phyloP scores from a whole-genome alignment of 306 rosid genomes.

The Quercus glauca region DNA sequence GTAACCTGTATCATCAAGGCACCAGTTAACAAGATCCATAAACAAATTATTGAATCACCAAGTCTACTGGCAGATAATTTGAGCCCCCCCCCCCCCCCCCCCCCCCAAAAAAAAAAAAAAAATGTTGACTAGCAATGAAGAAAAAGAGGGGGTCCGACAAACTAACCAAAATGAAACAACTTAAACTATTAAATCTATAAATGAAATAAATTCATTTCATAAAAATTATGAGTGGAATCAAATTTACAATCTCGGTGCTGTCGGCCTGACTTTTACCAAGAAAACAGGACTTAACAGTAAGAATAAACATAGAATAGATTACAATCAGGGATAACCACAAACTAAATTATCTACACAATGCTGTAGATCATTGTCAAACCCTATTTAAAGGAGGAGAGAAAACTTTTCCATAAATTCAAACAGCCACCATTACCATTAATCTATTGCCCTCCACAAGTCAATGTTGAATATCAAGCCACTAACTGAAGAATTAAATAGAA shows the following conservation, averaged over 20 bases:
- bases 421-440: neutral
- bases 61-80: neutral
- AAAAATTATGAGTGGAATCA: neutral
- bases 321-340: neutral
- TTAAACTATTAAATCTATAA: neutral
- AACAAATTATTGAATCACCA: neutral
- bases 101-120: too few relatives aligned
- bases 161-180: neutral
- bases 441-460: neutral
- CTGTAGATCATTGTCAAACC: neutral
- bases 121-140: neutral
- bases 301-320: neutral
- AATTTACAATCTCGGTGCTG: neutral
- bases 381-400: neutral
- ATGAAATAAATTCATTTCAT: neutral
- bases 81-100: too few relatives aligned
- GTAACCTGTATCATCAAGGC: too few relatives aligned
- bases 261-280: neutral
- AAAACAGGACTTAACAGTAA: neutral
- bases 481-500: neutral
- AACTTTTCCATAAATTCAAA: neutral
- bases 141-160: neutral
- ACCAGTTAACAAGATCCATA: too few relatives aligned
- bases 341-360: neutral
- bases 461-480: neutral